Base-by-base conservation (phyloP, 2,329 filamentous ascomycete genomes). In the Grosmannia serpens region DNA sequence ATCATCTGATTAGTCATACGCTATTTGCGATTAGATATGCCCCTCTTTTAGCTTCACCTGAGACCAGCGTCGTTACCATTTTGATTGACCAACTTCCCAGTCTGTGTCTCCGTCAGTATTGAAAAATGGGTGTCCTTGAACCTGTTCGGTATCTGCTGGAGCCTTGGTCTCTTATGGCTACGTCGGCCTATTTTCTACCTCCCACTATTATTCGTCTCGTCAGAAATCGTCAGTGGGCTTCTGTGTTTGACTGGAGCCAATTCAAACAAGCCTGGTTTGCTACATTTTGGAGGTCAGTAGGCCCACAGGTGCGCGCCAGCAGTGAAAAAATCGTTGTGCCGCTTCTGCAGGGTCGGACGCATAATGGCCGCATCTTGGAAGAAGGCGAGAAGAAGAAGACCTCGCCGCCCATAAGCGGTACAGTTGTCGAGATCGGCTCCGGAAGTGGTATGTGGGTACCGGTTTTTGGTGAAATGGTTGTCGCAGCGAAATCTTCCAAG, bases 341-440 rank as follows among this genome's bases (percentile, higher is more conserved):
- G 0, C 70, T 86, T 2, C 73, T 86, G 2, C 73, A 80, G 59
- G 80, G 80, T 15, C 73, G 75, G 33, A 71, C 76, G 5, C 58
- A 58, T 13, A 63, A 64, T 17, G 80, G 78, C 7, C 60, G 52
- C 7, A 64, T 74, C 44, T 61, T 72, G 6, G 67, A 67, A 27
- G 68, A 67, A 17, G 26, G 49, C 27, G 52, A 59, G 1, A 29
- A 60, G 24, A 46, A 59, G 24, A 41, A 41, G n/a, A 24, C 29
- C 65, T 64, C 46, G 68, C 65, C 70, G 59, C 74, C 74, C 3
- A 70, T 82, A 10, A 65, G 66, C 0, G 82, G 83, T 3, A 71
- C 77, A 2, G 77, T 84, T 6, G 67, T 86, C 50, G 85, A 88
- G 69, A 75, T 87, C 57, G 84, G 84, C 3, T 77, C 84, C 1